Evolutionary conservation across 73 alveolate species (phyloP).

Genomic region (Breviolum minutum): DNA sequence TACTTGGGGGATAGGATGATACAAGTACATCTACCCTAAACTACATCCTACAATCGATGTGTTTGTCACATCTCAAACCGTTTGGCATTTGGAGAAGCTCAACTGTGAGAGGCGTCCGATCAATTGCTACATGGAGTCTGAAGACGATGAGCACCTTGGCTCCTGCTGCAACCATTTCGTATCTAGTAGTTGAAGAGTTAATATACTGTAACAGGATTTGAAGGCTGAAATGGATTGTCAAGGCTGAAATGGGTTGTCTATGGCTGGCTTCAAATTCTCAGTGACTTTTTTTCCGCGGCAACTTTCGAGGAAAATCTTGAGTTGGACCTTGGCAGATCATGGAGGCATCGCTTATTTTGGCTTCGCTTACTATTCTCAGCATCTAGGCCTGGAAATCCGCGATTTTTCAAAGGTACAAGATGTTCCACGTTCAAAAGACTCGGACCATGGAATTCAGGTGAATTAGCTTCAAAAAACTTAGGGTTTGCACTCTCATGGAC

Average conservation of each 20-base stretch:
- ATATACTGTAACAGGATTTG: no score
- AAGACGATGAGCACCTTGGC: conserved; percentile 12
- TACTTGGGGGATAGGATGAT: no score
- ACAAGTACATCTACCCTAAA: no score
- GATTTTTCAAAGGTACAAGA: neutral
- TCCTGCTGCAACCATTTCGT: neutral
- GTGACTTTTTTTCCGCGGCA: no score
- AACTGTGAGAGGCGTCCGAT: conserved; percentile 22
- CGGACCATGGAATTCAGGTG: neutral
- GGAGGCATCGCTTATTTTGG: conserved; percentile 69
- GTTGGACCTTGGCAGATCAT: conserved; percentile 30
- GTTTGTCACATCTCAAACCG: no score
- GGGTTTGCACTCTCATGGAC: no score
- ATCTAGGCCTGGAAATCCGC: neutral
- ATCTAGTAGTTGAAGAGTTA: no score
- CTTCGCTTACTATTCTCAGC: conserved; percentile 29
- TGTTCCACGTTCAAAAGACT: neutral
- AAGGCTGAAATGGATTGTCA: no score
- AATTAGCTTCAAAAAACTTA: neutral
- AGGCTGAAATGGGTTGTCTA: no score
- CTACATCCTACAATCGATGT: no score
- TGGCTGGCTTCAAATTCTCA: neutral
- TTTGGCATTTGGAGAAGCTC: neutral
- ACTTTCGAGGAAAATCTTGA: conserved; percentile 9
- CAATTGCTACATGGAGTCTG: conserved; percentile 69